Base-by-base conservation (phyloP, 2,329 filamentous ascomycete genomes). In the Pseudogymnoascus pannorum region DNA sequence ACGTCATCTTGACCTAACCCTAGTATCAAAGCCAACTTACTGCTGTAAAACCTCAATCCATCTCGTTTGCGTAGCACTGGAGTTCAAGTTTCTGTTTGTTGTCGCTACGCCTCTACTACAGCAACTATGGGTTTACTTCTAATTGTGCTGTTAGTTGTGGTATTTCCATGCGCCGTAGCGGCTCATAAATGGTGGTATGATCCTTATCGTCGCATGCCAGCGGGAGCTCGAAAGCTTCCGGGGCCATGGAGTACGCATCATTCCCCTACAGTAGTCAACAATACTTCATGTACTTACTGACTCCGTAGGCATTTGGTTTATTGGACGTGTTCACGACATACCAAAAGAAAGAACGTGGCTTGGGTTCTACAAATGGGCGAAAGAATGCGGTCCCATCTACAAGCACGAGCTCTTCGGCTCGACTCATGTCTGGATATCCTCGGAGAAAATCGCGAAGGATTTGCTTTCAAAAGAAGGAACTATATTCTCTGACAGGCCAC, bases 311-410 rank as follows among this genome's bases (percentile, higher is more conserved):
- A 66, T 76, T 4, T 78, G 77, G 1, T 69, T 76, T 40, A 72
- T 80, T 48, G 78, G 78, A 4, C 73, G 77, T 14, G 69, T 80
- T 14, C 77, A 79, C 62, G 77, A 79, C 67, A 67, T 80, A 3
- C 77, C 78, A 1, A 64, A 68, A 12, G 70, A 75, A 35, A 69
- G 68, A 35, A 71, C 77, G 18, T 79, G 77, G 77, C 63, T 79
- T 24, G 79, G 79, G 67, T 78, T 79, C 63, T 75, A 76, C 63
- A 76, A 79, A 63, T 80, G 78, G 77, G 73, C 72, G 62, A 74
- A 78, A 66, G 67, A 72, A 31, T 79, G 76, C 62, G 77, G 78
- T 1, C 76, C 77, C 6, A 79, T 80, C 60, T 79, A 78, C 65
- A 72, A 78, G 66, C 75, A 73, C 54, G 71, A 77, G 62, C 77